phyloP scores from a whole-genome alignment of 257 asterid genomes.

The Henckelia pumila region DNA sequence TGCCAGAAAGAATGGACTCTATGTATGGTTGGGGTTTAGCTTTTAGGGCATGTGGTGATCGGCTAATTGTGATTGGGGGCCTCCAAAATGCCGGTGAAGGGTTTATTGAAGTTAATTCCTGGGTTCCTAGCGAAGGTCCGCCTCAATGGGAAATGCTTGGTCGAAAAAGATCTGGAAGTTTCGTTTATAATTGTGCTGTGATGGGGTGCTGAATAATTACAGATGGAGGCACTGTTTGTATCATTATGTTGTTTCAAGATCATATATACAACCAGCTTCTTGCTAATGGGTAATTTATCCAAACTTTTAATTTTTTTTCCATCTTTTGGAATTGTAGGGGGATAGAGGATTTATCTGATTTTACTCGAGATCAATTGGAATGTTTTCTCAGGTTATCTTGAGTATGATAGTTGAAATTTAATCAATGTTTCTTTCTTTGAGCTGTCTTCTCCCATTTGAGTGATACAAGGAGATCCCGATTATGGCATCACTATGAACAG shows the following conservation, averaged over 20 bases:
- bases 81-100: conserved; percentile 49
- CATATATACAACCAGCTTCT: conserved; percentile 33
- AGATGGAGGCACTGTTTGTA: conserved; percentile 19
- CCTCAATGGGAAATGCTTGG: conserved; percentile 63
- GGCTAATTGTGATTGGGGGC: conserved; percentile 77
- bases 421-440: conserved; percentile 42
- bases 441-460: conserved; percentile 16
- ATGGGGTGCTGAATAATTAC: conserved; percentile 72
- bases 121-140: conserved; percentile 50
- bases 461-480: not conserved
- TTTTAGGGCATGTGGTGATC: conserved; percentile 51
- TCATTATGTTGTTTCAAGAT: conserved; percentile 17
- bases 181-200: conserved; percentile 91
- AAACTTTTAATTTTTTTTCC: conserved; percentile 34
- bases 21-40: conserved; percentile 74
- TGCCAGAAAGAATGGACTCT: conserved; percentile 76
- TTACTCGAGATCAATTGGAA: conserved; percentile 40
- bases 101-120: conserved; percentile 48
- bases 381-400: not conserved
- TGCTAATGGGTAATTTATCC: conserved; percentile 69
- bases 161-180: conserved; percentile 66
- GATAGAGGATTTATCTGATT: conserved; percentile 50
- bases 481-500: conserved; percentile 33
- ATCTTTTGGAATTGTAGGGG: conserved; percentile 37
- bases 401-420: conserved; percentile 21